These are phyloP conservation scores for Bruguiera gymnorhiza DNA, from an alignment of 345 rosid genomes.

Conservation along the genomic window DNA sequence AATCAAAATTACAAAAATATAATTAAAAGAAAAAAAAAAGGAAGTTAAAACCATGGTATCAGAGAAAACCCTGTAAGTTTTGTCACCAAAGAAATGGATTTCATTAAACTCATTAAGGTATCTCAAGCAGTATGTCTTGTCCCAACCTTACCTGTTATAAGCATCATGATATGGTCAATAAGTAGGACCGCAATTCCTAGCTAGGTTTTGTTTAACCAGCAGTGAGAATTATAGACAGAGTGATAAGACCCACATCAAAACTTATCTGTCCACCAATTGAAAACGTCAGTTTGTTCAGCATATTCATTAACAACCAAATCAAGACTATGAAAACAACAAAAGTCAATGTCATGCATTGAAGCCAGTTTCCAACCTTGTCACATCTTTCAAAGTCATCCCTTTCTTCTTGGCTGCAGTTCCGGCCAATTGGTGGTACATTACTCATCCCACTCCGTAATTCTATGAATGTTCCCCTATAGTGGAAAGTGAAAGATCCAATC, in stretches of 20 bases:
- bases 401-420: conserved; percentile 99
- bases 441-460: conserved; percentile 97
- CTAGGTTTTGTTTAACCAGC: background rate
- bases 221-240: conserved; percentile 10
- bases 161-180: conserved; percentile 11
- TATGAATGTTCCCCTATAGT: conserved; percentile 83
- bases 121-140: conserved; percentile 92
- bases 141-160: conserved; percentile 86
- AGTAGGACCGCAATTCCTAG: background rate
- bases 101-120: conserved; percentile 79
- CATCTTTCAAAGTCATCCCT: conserved; percentile 90
- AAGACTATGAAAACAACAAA: background rate
- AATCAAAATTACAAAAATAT: too few relatives aligned
- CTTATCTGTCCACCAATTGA: conserved; percentile 97
- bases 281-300: conserved; percentile 44
- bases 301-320: conserved; percentile 5
- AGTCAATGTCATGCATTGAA: conserved; percentile 3
- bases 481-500: conserved; percentile 4
- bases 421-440: conserved; percentile 94
- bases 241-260: conserved; percentile 67
- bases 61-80: conserved; percentile 78
- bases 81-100: conserved; percentile 98
- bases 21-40: too few relatives aligned
- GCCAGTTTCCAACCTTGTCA: conserved; percentile 60
- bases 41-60: too few relatives aligned